Evolutionary conservation across 148 eudicot genomes (phyloP), one percentile per base, ranked within the genome.

Genomic region (Salicornia ramosissima): DNA sequence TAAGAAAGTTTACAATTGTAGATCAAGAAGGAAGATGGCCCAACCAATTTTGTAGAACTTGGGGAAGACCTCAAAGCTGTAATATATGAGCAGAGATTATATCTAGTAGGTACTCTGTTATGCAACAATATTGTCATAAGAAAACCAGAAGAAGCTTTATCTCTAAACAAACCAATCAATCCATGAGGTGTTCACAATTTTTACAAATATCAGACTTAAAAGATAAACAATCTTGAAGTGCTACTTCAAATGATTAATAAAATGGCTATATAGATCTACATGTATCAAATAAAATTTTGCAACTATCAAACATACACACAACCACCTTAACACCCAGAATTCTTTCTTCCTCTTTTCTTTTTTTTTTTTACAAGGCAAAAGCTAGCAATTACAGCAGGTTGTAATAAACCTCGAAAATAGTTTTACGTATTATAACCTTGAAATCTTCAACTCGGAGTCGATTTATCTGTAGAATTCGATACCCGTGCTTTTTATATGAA

Each of bases 251-350:
- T 56, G 65, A 64, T 21, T 33, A 28, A 65, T 59, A 75, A 69
- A 64, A 25, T 70, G 75, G 29, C 80, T 72, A 77, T 64, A 69
- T 76, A 42, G 71, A 67, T 78, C 77, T 78, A 78, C 80, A 78
- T 63, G 72, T 53, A 60, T 63, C 49, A 61, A 73, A 67, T n/a
- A 25, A 77, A 71, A 61, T 24, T 60, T 68, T 45, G 58, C 62
- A 43, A 67, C 77, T 69, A 78, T 64, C 77, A 69, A 68, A 69
- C 77, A 55, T n/a, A n/a, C 81, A 73, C 67, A 65, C 68, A 30
- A 26, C 58, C 73, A 66, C 56, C 31, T 64, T 73, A 59, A 52
- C 75, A 73, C 66, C 39, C 63, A 63, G 42, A 68, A 61, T 43
- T 52, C 56, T 36, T 58, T 25, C 56, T 29, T 26, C 75, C 60